These are phyloP conservation scores for Fomes fomentarius DNA, from an alignment of 1,284 basidiomycete genomes.

Conservation along the genomic window DNA sequence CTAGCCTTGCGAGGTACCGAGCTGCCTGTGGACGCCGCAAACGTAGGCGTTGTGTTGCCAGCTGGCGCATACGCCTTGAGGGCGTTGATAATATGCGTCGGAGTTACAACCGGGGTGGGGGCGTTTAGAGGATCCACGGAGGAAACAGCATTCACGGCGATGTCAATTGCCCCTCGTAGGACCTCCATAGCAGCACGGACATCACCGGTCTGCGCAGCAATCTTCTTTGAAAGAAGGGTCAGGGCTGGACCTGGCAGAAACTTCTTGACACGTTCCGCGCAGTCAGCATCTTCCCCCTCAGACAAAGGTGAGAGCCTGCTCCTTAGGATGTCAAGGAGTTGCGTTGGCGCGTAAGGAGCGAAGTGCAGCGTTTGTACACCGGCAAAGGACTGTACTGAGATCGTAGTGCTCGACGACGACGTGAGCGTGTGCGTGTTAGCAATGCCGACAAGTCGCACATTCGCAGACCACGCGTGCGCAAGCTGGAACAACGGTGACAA, in stretches of 20 bases:
- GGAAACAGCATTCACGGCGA: conserved; percentile 43
- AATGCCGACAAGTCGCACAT: conserved; percentile 73
- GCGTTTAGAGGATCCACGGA: conserved; percentile 42
- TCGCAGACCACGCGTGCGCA: conserved; percentile 49
- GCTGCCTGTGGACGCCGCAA: conserved; percentile 4
- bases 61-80: conserved; percentile 70
- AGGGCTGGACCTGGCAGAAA: conserved; percentile 66
- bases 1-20: conserved; percentile 35
- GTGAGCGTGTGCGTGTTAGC: conserved; percentile 84
- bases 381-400: conserved; percentile 39
- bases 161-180: conserved; percentile 74
- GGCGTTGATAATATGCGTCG: conserved; percentile 66
- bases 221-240: conserved; percentile 73
- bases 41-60: conserved; percentile 32
- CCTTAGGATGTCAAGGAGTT: conserved; percentile 68
- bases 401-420: conserved; percentile 44
- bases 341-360: conserved; percentile 68
- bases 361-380: conserved; percentile 73
- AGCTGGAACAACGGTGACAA: conserved; percentile 67
- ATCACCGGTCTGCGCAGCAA: conserved; percentile 78
- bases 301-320: conserved; percentile 56
- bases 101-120: conserved; percentile 53
- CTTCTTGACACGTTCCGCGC: conserved; percentile 44
- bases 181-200: conserved; percentile 78
- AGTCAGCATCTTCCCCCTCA: conserved; percentile 29